These are phyloP conservation scores for Monilinia aucupariae DNA, from an alignment of 2,329 filamentous ascomycete species.

Conservation along the genomic window DNA sequence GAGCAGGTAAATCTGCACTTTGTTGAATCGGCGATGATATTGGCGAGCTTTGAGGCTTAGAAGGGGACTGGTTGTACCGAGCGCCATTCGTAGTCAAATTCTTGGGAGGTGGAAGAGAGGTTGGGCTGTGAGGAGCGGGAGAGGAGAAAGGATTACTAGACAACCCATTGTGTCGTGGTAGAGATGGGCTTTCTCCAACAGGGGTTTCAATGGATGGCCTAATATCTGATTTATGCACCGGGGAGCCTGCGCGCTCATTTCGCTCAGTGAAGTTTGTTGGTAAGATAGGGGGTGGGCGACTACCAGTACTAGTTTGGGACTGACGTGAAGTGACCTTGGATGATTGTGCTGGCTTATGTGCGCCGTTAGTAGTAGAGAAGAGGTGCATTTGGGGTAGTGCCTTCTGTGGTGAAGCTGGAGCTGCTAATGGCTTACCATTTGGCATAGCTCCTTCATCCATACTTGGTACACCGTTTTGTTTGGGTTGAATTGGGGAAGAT, in stretches of 20 bases:
- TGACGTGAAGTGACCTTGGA: slow-evolving; percentile 2
- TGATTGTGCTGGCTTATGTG: slow-evolving; percentile 16
- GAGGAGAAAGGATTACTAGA: slow-evolving; percentile 32
- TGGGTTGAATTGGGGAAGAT: slow-evolving; percentile 38
- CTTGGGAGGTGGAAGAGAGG: slow-evolving; percentile 33
- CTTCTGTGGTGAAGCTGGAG: slow-evolving; percentile 22
- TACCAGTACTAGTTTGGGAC: slow-evolving; percentile 12
- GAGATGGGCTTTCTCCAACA: slow-evolving; percentile 12
- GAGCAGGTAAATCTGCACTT: slow-evolving; percentile 16
- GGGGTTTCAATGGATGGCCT: background rate
- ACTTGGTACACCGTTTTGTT: slow-evolving; percentile 23
- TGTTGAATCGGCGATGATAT: slow-evolving; percentile 20
- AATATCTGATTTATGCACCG: background rate
- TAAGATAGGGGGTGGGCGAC: slow-evolving; percentile 4
- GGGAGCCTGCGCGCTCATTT: slow-evolving; percentile 26
- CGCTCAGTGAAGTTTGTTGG: slow-evolving; percentile 5
- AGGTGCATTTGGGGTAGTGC: slow-evolving; percentile 18
- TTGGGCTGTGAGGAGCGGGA: slow-evolving; percentile 33
- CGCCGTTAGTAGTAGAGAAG: slow-evolving; percentile 18
- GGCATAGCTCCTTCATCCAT: slow-evolving; percentile 2
- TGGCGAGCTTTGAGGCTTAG: slow-evolving; percentile 14
- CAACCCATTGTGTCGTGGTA: slow-evolving; percentile 12
- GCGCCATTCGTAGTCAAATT: slow-evolving; percentile 30
- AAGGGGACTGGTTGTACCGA: slow-evolving; percentile 10
- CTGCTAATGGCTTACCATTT: slow-evolving; percentile 20